Percentiles rank a stretch among this genome's conserved stretches.
phyloP scores from a whole-genome alignment of 1,284 basidiomycete species.

The Naganishia liquefaciens region DNA sequence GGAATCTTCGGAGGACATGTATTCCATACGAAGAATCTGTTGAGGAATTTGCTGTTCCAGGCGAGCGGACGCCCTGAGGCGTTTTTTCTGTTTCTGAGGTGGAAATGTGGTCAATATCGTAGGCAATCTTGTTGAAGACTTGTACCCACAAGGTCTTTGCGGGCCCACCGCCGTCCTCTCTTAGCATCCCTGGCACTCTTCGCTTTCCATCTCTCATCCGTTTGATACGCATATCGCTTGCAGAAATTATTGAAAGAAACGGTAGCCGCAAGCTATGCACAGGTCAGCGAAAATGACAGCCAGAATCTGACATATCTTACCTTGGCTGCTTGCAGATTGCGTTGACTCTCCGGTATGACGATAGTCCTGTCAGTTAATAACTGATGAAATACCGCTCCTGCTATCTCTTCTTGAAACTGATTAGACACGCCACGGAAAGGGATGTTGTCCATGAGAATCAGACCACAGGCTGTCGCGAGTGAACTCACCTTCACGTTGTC shows the following conservation, averaged over 20 bases:
- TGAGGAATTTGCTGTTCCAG: conserved; percentile 16
- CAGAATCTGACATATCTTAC: background rate
- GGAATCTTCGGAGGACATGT: conserved; percentile 54
- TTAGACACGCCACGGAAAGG: background rate
- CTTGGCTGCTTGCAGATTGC: conserved; percentile 25
- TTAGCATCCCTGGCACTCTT: conserved; percentile 47
- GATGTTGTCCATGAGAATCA: too few relatives aligned
- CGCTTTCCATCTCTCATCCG: conserved; percentile 41
- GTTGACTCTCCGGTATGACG: conserved; percentile 21
- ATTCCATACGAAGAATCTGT: conserved; percentile 45
- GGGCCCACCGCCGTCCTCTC: conserved; percentile 51
- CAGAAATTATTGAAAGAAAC: conserved; percentile 50
- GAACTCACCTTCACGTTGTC: conserved; percentile 25
- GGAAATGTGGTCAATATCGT: background rate
- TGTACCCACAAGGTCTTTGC: conserved; percentile 50
- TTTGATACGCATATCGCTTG: conserved; percentile 46
- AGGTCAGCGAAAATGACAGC: background rate
- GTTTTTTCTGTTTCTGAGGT: conserved; percentile 51
- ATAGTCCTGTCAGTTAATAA: background rate
- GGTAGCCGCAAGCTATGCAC: conserved; percentile 37
- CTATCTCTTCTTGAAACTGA: conserved; percentile 32
- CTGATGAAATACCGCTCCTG: conserved; percentile 18
- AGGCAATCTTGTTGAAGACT: background rate
- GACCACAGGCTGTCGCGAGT: background rate
- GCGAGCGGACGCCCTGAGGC: conserved; percentile 40